These are phyloP conservation scores for Cercospora nicotianae DNA, from an alignment of 2,329 filamentous ascomycete genomes.

Conservation along the genomic window DNA sequence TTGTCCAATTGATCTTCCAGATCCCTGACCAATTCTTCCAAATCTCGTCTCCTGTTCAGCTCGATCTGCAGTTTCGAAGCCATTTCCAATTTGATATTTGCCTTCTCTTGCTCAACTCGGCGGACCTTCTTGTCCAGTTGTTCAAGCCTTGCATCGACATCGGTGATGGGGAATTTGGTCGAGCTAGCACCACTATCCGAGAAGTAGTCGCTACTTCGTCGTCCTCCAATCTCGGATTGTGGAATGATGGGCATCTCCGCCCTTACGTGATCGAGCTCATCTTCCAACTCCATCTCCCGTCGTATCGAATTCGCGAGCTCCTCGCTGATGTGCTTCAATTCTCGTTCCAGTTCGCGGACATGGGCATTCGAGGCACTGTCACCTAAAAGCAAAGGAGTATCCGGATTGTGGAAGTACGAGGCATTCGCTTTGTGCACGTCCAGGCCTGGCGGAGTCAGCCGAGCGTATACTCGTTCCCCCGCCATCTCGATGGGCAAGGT, in stretches of 20 bases:
- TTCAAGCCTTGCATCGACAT: conserved; percentile 57
- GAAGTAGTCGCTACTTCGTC: conserved; percentile 94
- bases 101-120: conserved; percentile 86
- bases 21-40: conserved; percentile 81
- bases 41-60: conserved; percentile 67
- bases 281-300: conserved; percentile 94
- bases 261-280: conserved; percentile 85
- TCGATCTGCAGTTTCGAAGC: conserved; percentile 87
- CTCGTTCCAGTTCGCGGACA: conserved; percentile 88
- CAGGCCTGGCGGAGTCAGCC: conserved; percentile 48
- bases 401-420: conserved; percentile 50
- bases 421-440: conserved; percentile 56
- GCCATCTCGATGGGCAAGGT: conserved; percentile 37
- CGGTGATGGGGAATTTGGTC: conserved; percentile 69
- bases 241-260: conserved; percentile 63
- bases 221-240: conserved; percentile 54
- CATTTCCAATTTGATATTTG: conserved; percentile 79
- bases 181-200: conserved; percentile 93
- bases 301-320: conserved; percentile 92
- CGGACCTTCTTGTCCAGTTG: conserved; percentile 82
- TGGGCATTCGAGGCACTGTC: conserved; percentile 53
- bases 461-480: conserved; percentile 29
- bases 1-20: conserved; percentile 76
- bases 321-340: conserved; percentile 86
- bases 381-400: conserved; percentile 46